Conservation (phyloP, 2,329 filamentous ascomycete species). For the Aureobasidium lini region DNA sequence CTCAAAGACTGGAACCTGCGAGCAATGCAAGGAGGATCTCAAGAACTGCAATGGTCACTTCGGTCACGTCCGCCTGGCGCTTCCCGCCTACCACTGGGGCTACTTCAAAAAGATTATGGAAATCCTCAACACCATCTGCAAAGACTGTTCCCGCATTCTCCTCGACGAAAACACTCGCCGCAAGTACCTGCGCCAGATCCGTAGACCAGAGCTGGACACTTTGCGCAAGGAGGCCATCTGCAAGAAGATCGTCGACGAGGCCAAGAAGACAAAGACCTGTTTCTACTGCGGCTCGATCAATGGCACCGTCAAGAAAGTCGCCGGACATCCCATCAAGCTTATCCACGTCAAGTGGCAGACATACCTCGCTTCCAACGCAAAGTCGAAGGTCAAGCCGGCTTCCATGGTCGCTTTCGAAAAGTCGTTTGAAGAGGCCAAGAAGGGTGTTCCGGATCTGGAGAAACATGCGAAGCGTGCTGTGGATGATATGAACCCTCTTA, state of each 20-base stretch:
- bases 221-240: conserved; percentile 73
- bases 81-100: conserved; percentile 92
- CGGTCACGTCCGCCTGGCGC: conserved; percentile 79
- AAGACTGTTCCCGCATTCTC: conserved; percentile 77
- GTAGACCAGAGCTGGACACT: conserved; percentile 77
- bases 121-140: conserved; percentile 93
- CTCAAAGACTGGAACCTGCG: conserved; percentile 69
- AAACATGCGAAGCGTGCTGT: conserved; percentile 87
- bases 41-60: conserved; percentile 92
- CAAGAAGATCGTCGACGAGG: conserved; percentile 84
- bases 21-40: conserved; percentile 74
- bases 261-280: conserved; percentile 77
- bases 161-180: conserved; percentile 74
- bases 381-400: conserved; percentile 72
- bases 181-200: conserved; percentile 68
- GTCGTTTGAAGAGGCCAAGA: conserved; percentile 74
- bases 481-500: conserved; percentile 86
- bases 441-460: conserved; percentile 72
- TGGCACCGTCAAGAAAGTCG: conserved; percentile 84
- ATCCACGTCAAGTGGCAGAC: conserved; percentile 86
- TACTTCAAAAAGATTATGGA: conserved; percentile 90
- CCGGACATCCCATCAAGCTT: conserved; percentile 75
- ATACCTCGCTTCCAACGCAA: conserved; percentile 81
- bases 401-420: conserved; percentile 80
- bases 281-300: conserved; percentile 76